Evolutionary conservation across 1,284 basidiomycete genomes (phyloP).

Genomic region (Microbotryomycetes sp.): DNA sequence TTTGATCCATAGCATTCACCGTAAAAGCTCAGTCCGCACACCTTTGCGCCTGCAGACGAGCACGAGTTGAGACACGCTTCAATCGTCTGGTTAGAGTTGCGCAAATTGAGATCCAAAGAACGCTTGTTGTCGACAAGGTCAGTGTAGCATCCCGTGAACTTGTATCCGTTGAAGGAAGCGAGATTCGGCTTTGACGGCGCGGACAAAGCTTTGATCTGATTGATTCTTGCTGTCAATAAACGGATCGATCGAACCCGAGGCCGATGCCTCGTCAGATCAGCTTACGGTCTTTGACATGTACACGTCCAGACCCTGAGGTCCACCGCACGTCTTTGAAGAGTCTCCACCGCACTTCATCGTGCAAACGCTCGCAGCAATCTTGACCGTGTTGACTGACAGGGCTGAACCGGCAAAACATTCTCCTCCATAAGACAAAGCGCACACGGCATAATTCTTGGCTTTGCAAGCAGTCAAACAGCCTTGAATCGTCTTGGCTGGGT

Average conservation of each 20-base stretch:
- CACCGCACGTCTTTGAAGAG: constrained; percentile 11
- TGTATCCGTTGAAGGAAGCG: constrained; percentile 3
- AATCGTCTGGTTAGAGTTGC: constrained; percentile 14
- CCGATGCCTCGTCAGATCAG: too few relatives aligned
- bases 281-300: constrained; percentile 4
- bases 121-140: constrained; percentile 19
- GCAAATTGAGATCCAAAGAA: constrained; percentile 2
- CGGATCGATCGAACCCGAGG: too few relatives aligned
- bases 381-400: background rate
- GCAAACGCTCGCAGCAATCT: background rate
- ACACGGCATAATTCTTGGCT: background rate
- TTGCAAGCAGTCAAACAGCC: constrained; percentile 5
- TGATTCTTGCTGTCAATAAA: too few relatives aligned
- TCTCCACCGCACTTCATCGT: constrained; percentile 1
- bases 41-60: background rate
- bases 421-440: constrained; percentile 16
- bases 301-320: constrained; percentile 9
- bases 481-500: constrained; percentile 10
- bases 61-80: constrained; percentile 18
- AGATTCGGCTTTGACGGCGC: constrained; percentile 6
- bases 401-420: constrained; percentile 22
- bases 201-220: background rate
- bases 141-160: constrained; percentile 14
- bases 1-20: background rate
- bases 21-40: constrained; percentile 8